Evolutionary conservation across 2,329 filamentous ascomycete genomes (phyloP), one percentile per base, ranked within the genome.

Genomic region (Cryphonectria parasitica): DNA sequence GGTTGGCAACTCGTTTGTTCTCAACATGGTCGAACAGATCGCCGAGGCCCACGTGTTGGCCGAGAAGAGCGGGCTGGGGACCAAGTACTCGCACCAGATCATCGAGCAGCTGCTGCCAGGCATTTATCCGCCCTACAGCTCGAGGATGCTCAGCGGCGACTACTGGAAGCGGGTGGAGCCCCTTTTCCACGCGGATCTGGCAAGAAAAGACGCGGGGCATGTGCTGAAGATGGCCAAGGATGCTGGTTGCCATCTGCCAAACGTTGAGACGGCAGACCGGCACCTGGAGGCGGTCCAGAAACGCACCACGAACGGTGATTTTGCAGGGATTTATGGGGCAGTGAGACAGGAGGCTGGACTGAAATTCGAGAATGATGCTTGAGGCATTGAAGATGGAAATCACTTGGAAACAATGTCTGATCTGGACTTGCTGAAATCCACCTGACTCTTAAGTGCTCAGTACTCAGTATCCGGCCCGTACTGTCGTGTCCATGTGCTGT

Each of bases 1-100:
- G 28, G 86, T 97, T 13, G 94, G 95, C 70, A 97, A 97, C 80
- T 93, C 92, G 0, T 95, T 97, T 78, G 87, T 97, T 75, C 79
- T 97, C 56, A 92, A 92, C 82, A 95, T 95, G 87, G 88, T 95
- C 34, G 91, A 94, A 77, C 87, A 92, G 66, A 83, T 97, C 4
- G 89, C 92, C 1, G 93, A 97, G 82, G 92, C 90, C 7, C 88
- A 95, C 77, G 89, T 91, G 0, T 81, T 94, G 7, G 93, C 93
- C 6, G 94, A 97, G 80, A 95, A 95, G 80, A 86, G 88, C 0
- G 94, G 94, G 0, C 82, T 97, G 2, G 93, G 93, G 2, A 86
- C 85, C 0, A 88, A 90, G 0, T 88, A 90, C 52, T 80, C 97
- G 71, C 90, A 95, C 78, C 80, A 89, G 61, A 92, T 94, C 77